Evolutionary conservation across 345 rosid species (phyloP).

Genomic region (Ceriops decandra): DNA sequence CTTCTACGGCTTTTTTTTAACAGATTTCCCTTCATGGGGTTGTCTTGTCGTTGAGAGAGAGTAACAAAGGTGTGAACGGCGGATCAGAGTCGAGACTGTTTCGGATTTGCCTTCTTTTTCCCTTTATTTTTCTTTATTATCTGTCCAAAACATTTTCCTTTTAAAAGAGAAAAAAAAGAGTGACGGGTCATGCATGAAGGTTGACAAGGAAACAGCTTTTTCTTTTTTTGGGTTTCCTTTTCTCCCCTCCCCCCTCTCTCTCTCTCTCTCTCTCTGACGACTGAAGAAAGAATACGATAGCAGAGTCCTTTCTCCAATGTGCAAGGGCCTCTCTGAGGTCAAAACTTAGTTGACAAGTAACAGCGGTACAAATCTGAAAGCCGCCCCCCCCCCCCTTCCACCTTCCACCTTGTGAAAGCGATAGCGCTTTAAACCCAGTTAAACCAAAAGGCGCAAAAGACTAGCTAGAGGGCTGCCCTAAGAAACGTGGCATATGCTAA

Average conservation of each 20-base stretch:
- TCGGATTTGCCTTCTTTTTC: neutral
- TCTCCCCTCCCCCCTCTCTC: neutral
- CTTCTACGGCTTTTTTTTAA: neutral
- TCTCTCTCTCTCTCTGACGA: too few relatives aligned
- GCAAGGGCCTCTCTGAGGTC: slow-evolving; percentile 5
- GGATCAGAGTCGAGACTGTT: neutral
- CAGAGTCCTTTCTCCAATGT: neutral
- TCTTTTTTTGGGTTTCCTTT: neutral
- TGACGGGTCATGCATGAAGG: slow-evolving; percentile 27
- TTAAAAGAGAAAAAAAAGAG: slow-evolving; percentile 6
- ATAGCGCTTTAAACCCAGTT: slow-evolving; percentile 7
- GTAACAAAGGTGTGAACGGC: slow-evolving; percentile 5
- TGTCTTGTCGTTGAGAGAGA: neutral
- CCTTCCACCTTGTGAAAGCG: slow-evolving; percentile 3
- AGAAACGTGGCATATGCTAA: neutral
- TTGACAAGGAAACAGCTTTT: slow-evolving; percentile 25
- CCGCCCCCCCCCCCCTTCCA: neutral
- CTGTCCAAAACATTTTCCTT: slow-evolving; percentile 9
- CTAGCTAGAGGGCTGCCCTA: neutral
- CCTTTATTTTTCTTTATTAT: neutral
- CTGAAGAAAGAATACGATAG: too few relatives aligned
- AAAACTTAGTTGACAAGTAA: slow-evolving; percentile 15
- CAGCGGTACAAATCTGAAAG: slow-evolving; percentile 14
- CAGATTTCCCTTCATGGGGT: slow-evolving; percentile 5
- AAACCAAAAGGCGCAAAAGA: neutral